Percentiles rank a stretch among this genome's conserved stretches.
Evolutionary conservation across 2,329 filamentous ascomycete genomes (phyloP).

Genomic region (Biscogniauxia sp.): DNA sequence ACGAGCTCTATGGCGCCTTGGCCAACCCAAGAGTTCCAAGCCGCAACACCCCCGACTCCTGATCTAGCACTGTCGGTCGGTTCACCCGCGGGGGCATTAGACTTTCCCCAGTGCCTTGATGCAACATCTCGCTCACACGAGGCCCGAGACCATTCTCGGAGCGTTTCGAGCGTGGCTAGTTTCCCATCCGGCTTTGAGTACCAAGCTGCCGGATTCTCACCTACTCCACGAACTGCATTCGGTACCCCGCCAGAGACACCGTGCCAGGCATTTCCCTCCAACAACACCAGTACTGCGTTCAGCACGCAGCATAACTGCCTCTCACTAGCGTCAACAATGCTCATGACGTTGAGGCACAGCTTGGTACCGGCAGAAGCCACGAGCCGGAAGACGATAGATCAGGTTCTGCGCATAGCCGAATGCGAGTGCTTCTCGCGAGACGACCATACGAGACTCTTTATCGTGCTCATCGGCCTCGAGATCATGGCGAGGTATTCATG

Average conservation of each 20-base stretch:
- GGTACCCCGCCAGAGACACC: conserved; percentile 22
- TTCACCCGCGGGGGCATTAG: conserved; percentile 12
- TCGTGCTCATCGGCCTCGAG: conserved; percentile 22
- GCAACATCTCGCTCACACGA: conserved; percentile 6
- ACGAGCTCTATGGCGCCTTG: conserved; percentile 8
- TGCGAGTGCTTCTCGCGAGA: conserved; percentile 21
- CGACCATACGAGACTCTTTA: conserved; percentile 17
- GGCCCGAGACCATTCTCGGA: conserved; percentile 17
- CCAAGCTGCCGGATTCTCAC: conserved; percentile 9
- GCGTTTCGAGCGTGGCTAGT: conserved; percentile 21
- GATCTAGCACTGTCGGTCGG: conserved; percentile 12
- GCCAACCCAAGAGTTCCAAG: conserved; percentile 8
- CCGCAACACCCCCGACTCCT: conserved; percentile 11
- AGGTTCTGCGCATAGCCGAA: conserved; percentile 18
- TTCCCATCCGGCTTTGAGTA: conserved; percentile 19
- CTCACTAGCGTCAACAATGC: conserved; percentile 15
- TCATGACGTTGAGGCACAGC: conserved; percentile 16
- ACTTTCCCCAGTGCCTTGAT: conserved; percentile 15
- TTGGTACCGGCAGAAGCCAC: conserved; percentile 5
- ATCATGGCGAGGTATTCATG: conserved; percentile 20
- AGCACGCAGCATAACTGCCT: conserved; percentile 19
- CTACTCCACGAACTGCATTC: conserved; percentile 13
- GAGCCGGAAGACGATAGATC: conserved; percentile 16
- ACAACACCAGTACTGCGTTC: neutral
- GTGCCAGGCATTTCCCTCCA: conserved; percentile 8